Evolutionary conservation across 192 early-diverging fungal species (phyloP), one percentile per base, ranked within the genome.

Genomic region (Umbelopsis isabellina): DNA sequence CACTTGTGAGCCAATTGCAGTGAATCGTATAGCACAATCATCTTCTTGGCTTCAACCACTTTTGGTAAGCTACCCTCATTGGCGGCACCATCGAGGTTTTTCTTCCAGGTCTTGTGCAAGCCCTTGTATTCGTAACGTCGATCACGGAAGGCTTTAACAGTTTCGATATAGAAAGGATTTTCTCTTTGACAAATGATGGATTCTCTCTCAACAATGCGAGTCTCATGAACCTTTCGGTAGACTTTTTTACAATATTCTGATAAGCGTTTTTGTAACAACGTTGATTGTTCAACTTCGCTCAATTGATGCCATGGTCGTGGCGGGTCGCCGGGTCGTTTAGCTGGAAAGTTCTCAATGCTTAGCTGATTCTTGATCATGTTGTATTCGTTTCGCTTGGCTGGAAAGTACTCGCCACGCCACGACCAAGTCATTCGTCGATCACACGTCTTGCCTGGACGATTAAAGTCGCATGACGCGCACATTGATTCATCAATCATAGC

Each of bases 1-100:
- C 92, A 96, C 85, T 99, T 99, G 86, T 99, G 98, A 27, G 98
- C 98, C 44, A 97, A 76, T 75, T 99, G 98, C 55, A 99, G 86
- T 18, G 98, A 99, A 76, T 99, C 98, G 71, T 97, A 98, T 21
- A 98, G 80, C 35, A 98, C 91, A 27, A 95, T 93, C 85, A 97
- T 88, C 76, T 97, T 97, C 68, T 93, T 93, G 5, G 92, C 93
- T 35, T 94, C 89, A 51, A 93, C 93, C 2, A 91, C 80, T 61
- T 84, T 86, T 18, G 88, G 80, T 21, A 87, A 68, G 71, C 93
- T 90, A 37, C 92, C 93, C 10, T 76, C 72, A 1, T n/a, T 46
- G 1, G 72, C n/a, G 0, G 96, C 95, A 2, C 82, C 85, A 25
- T 95, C 94, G 18, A 92, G 74, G 47, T 91, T 91, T 50, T 88